Evolutionary conservation across 495 filamentous ascomycete genomes (phyloP).

Genomic region (Astrothelium subdiscretum): DNA sequence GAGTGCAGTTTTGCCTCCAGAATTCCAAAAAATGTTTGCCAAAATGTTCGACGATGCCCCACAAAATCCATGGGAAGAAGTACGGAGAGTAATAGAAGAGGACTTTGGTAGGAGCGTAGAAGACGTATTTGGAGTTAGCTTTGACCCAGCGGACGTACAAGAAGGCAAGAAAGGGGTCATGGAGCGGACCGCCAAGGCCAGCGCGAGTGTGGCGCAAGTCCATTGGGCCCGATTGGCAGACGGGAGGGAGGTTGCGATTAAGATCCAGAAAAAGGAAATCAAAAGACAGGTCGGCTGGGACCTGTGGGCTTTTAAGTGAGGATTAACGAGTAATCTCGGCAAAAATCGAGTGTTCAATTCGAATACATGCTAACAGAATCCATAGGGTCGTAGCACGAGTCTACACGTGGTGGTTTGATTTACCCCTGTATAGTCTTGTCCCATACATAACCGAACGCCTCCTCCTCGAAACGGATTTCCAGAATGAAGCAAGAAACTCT

Average conservation of each 20-base stretch:
- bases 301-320: constrained; percentile 85
- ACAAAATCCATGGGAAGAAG: constrained; percentile 83
- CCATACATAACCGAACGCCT: constrained; percentile 84
- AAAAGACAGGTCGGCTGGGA: constrained; percentile 82
- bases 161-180: constrained; percentile 58
- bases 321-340: constrained; percentile 9
- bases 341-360: neutral
- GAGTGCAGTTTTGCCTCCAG: constrained; percentile 78
- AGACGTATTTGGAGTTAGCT: constrained; percentile 82
- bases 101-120: constrained; percentile 73
- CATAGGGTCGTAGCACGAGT: constrained; percentile 57
- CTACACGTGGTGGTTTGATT: constrained; percentile 72
- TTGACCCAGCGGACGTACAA: constrained; percentile 38
- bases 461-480: constrained; percentile 85
- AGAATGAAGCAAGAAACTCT: constrained; percentile 79
- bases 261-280: constrained; percentile 95
- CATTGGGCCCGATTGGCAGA: constrained; percentile 82
- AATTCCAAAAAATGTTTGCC: constrained; percentile 91
- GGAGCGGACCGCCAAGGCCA: constrained; percentile 77
- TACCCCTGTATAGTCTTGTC: constrained; percentile 78
- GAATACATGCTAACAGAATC: neutral
- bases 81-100: constrained; percentile 73
- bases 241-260: constrained; percentile 83
- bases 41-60: constrained; percentile 97
- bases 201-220: constrained; percentile 89